These are phyloP conservation scores for Saturnispora bothae DNA, from an alignment of 805 yeast species.

Conservation along the genomic window DNA sequence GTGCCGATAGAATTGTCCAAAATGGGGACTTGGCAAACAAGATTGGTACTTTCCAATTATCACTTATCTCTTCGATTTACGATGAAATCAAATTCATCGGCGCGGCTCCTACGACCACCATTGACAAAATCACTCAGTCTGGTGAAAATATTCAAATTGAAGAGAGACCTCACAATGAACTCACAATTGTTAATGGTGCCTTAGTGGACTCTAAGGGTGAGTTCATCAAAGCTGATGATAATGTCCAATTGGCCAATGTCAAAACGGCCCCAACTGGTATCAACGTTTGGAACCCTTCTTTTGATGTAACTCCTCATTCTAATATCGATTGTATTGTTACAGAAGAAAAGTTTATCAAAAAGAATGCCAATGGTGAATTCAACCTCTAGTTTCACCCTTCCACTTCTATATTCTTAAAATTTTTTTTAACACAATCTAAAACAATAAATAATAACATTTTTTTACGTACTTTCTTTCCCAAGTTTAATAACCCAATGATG, in stretches of 20 bases:
- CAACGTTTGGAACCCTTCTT: constrained; percentile 91
- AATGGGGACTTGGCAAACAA: constrained; percentile 97
- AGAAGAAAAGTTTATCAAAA: constrained; percentile 53
- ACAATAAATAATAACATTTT: too few relatives aligned
- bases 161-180: constrained; percentile 73
- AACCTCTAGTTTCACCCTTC: too few relatives aligned
- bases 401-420: too few relatives aligned
- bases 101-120: constrained; percentile 91
- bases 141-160: constrained; percentile 81
- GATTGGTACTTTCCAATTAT: constrained; percentile 88
- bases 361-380: constrained; percentile 41
- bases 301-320: constrained; percentile 82
- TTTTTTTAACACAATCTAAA: too few relatives aligned
- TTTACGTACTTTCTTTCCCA: too few relatives aligned
- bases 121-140: constrained; percentile 52
- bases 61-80: constrained; percentile 55
- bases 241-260: constrained; percentile 36
- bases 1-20: constrained; percentile 87
- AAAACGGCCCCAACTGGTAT: constrained; percentile 81
- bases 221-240: constrained; percentile 22
- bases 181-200: constrained; percentile 68
- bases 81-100: constrained; percentile 73
- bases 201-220: constrained; percentile 27
- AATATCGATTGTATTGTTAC: constrained; percentile 85
- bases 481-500: constrained; percentile 49